Conservation (phyloP, 371 early-diverging fungal genomes). For the Mucor piriformis region DNA sequence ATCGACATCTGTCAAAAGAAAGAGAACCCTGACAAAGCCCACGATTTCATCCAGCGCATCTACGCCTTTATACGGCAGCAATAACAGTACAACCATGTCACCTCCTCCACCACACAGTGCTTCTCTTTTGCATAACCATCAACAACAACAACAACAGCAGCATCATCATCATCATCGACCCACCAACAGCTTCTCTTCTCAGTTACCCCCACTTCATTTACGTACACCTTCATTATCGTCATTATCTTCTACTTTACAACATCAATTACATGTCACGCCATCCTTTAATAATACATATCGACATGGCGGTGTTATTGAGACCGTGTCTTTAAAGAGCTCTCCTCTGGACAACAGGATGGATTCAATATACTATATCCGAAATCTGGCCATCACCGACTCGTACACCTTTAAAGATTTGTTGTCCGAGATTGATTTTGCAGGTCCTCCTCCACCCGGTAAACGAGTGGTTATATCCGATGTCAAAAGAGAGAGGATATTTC, state of each 20-base stretch:
- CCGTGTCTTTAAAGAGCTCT: conserved; percentile 43
- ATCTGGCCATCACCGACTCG: conserved; percentile 52
- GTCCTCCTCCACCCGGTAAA: conserved; percentile 51
- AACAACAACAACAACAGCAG: conserved; percentile 16
- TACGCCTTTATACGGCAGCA: conserved; percentile 31
- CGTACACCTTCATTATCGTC: conserved; percentile 13
- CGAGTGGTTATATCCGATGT: conserved; percentile 46
- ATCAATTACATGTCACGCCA: conserved; percentile 16
- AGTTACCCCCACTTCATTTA: conserved; percentile 25
- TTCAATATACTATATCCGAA: conserved; percentile 43
- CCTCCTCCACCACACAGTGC: background rate
- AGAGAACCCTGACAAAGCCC: conserved; percentile 22
- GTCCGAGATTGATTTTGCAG: conserved; percentile 46
- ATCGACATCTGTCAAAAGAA: conserved; percentile 42
- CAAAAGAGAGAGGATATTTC: conserved; percentile 39
- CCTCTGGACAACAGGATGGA: background rate
- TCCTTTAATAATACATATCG: conserved; percentile 3
- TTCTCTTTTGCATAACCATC: conserved; percentile 13
- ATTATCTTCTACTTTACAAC: conserved; percentile 15
- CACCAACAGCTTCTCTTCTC: conserved; percentile 19
- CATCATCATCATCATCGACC: conserved; percentile 1
- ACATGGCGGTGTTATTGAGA: conserved; percentile 35
- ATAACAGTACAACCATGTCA: background rate
- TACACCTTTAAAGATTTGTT: conserved; percentile 54
- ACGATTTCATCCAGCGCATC: conserved; percentile 44